Evolutionary conservation across 2,329 filamentous ascomycete species (phyloP), one percentile per base, ranked within the genome.

Genomic region (Hymenotorrendiella dingleyae): DNA sequence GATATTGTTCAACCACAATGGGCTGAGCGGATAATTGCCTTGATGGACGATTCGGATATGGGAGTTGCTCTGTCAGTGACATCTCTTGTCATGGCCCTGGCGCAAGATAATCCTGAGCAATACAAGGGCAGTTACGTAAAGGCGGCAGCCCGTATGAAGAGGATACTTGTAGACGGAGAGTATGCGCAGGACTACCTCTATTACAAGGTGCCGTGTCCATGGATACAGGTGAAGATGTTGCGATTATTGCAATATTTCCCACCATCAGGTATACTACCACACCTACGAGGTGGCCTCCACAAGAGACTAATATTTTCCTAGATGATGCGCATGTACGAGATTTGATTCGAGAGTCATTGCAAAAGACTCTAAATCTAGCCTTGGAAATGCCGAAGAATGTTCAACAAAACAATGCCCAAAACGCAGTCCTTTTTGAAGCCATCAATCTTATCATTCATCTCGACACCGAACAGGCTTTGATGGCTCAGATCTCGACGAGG

Each of bases 151-250:
- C 76, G 89, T 43, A 66, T 98, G 56, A 95, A 95, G 69, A 83
- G 86, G 53, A 86, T 97, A 53, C 74, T 96, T 12, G 82, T 97
- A 20, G 91, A 97, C 54, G 84, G 84, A 50, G 91, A 98, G 55
- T 93, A 87, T 58, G 79, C 87, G 0, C 77, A 80, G 43, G 93
- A 97, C 62, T 98, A 98, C 62, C 78, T 96, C 20, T 98, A 98
- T 70, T 98, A 98, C 73, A 96, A 96, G 60, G 93, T 98, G n/a
- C 93, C 93, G 1, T 98, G 93, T 61, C 93, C 93, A 3, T 98
- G 93, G 93, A 82, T 98, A 45, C 90, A 97, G 66, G 86, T 97
- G 59, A 98, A 98, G 68, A 74, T 98, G 14, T 67, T 98, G 53
- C 81, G 90, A 49, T 68, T 98, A 47, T 73, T 98, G 51, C 93